Evolutionary conservation across 768 basidiomycete genomes (phyloP).

Genomic region (Leccinum ochraceum): DNA sequence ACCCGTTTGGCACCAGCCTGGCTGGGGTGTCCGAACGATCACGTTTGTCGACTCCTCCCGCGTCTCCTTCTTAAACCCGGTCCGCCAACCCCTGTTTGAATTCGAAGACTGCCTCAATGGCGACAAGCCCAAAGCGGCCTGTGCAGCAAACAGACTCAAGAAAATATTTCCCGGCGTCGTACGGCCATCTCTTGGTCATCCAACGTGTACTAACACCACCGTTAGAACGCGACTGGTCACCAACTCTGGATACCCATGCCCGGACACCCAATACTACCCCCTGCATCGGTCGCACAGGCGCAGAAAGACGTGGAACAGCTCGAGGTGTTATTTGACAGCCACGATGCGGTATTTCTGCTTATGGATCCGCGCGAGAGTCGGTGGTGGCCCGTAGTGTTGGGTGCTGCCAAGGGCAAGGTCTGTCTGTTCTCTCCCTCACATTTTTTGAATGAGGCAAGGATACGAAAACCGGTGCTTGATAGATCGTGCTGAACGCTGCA

Average conservation of each 20-base stretch:
- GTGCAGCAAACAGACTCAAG: conserved; percentile 82
- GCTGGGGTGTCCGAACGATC: conserved; percentile 94
- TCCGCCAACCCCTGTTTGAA: conserved; percentile 94
- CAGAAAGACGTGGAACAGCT: conserved; percentile 70
- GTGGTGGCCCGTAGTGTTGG: conserved; percentile 93
- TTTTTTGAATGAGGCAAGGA: not conserved
- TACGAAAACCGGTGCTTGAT: not conserved
- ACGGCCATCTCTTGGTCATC: conserved; percentile 30
- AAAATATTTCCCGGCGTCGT: conserved; percentile 94
- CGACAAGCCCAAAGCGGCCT: conserved; percentile 90
- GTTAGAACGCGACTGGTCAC: conserved; percentile 78
- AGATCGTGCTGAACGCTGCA: conserved; percentile 94
- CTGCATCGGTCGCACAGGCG: conserved; percentile 52
- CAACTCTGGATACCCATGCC: conserved; percentile 93
- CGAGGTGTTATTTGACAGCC: conserved; percentile 75
- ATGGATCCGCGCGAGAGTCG: conserved; percentile 99
- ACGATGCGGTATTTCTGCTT: conserved; percentile 89
- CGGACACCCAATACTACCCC: conserved; percentile 81
- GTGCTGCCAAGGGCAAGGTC: conserved; percentile 76
- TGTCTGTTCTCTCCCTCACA: conserved; percentile 36
- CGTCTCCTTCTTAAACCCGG: conserved; percentile 97
- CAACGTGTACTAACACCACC: too few relatives aligned
- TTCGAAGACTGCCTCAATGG: conserved; percentile 93
- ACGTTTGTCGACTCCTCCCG: conserved; percentile 89
- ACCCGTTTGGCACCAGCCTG: conserved; percentile 45